A percentile compares a stretch with the other conserved stretches of the same genome.
Conservation (phyloP, 169 alveolate genomes). For the Cryptosporidium felis region DNA sequence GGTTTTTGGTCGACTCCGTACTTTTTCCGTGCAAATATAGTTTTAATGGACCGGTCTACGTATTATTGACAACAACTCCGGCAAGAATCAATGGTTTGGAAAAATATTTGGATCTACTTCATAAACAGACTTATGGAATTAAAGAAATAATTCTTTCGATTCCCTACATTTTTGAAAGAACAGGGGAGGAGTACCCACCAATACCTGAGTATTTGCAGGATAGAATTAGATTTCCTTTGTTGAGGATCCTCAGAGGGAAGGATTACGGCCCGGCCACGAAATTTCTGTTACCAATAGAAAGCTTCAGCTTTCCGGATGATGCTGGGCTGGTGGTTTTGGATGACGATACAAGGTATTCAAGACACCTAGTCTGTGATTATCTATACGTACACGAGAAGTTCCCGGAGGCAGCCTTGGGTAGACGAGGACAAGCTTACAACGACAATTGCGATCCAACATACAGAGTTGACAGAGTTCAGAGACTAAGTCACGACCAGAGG, state of each 20-base stretch:
- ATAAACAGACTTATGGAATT: constrained; percentile 68
- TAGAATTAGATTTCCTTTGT: constrained; percentile 8
- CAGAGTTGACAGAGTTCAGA: constrained; percentile 49
- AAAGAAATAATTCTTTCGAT: constrained; percentile 48
- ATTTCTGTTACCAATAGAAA: constrained; percentile 51
- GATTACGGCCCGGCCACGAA: constrained; percentile 72
- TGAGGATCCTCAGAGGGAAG: constrained; percentile 46
- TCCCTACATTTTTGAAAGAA: constrained; percentile 56
- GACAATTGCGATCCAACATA: constrained; percentile 72
- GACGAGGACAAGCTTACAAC: constrained; percentile 70
- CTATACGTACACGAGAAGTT: constrained; percentile 42
- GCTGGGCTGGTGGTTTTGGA: constrained; percentile 58
- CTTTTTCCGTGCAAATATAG: constrained; percentile 65
- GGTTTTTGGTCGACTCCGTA: constrained; percentile 22
- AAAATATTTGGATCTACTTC: constrained; percentile 14
- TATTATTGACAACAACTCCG: constrained; percentile 69
- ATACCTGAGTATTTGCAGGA: constrained; percentile 50
- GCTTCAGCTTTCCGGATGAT: constrained; percentile 42
- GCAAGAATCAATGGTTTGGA: constrained; percentile 43
- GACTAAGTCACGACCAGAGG: constrained; percentile 67
- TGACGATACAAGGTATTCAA: constrained; percentile 69
- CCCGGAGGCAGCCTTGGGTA: constrained; percentile 69
- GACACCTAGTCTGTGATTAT: constrained; percentile 70
- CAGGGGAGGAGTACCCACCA: constrained; percentile 72
- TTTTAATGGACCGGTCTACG: constrained; percentile 62